Evolutionary conservation across 148 eudicot genomes (phyloP), one percentile per base, ranked within the genome.

Genomic region (Arctostaphylos glauca): DNA sequence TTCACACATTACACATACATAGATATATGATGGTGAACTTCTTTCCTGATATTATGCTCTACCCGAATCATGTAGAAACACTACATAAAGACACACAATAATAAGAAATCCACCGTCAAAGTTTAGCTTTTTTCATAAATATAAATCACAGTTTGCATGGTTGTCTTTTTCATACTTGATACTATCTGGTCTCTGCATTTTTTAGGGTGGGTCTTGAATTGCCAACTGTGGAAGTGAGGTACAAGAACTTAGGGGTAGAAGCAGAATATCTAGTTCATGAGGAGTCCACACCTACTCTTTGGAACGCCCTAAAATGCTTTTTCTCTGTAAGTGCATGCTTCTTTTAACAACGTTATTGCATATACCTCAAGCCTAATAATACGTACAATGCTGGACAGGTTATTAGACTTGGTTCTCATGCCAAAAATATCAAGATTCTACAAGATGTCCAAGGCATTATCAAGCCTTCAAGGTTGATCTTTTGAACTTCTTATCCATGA

Each of bases 381-480:
- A 50, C 9, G 53, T 50, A 50, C 9, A 50, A 50, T 50, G 53
- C 9, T 50, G 2, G 9, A 50, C 53, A 50, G 53, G 53, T 50
- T 50, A 50, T 71, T 46, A 19, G 54, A 38, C 41, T 49, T 14
- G 8, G 3, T 25, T 31, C 14, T 53, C 41, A 31, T 14, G 74
- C 2, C 58, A 80, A 48, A 79, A 89, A 87, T 76, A 80, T 91
- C 21, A 81, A 81, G 77, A 92, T 94, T 56, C 38, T 94, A 47
- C 86, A 87, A 58, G 89, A 87, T 74, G 93, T 89, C 83, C 91
- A 91, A 84, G 98, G 98, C 77, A 74, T 89, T 62, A 87, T 94
- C 66, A 90, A 92, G 83, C 94, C 98, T 58, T 90, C 92, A 84
- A 91, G 98, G 96, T 94, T 31, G n/a, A 5, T 43, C 52, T n/a